These are phyloP conservation scores for Penicillium griseofulvum DNA, from an alignment of 2,329 filamentous ascomycete species.

Conservation along the genomic window DNA sequence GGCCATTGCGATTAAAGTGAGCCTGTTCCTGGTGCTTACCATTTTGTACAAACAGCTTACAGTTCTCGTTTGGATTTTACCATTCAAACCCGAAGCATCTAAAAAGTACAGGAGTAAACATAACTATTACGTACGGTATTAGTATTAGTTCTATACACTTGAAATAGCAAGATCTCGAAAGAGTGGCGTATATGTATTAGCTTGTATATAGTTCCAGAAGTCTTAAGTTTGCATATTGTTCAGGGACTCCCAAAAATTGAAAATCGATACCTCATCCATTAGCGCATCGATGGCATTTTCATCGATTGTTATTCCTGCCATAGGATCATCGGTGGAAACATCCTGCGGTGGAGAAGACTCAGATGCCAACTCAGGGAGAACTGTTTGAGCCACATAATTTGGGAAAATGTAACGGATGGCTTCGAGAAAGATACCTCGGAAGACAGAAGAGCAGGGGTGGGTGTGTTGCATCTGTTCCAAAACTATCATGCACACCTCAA, in stretches of 20 bases:
- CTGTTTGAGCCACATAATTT: conserved; percentile 7
- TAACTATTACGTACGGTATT: too few species aligned
- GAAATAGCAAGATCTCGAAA: too few species aligned
- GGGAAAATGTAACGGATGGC: conserved; percentile 26
- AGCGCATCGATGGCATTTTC: conserved; percentile 16
- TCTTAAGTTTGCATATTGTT: neutral
- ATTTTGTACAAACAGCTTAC: too few species aligned
- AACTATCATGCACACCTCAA: conserved; percentile 33
- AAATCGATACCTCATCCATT: conserved; percentile 25
- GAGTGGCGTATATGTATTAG: neutral
- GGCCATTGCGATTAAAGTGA: too few species aligned
- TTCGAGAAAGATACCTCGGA: conserved; percentile 27
- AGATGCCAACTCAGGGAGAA: neutral
- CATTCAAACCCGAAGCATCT: too few species aligned
- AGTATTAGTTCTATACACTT: too few species aligned
- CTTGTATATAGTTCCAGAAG: neutral
- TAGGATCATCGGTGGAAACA: neutral
- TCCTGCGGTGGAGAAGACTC: neutral
- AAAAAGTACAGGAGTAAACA: too few species aligned
- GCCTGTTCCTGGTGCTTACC: too few species aligned
- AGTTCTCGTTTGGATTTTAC: too few species aligned
- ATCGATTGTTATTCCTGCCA: neutral
- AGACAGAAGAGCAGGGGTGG: conserved; percentile 29
- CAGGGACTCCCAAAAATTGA: conserved; percentile 23
- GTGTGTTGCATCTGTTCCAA: conserved; percentile 32